Evolutionary conservation across 1,284 basidiomycete genomes (phyloP).

Genomic region (Ustilago trichophora): DNA sequence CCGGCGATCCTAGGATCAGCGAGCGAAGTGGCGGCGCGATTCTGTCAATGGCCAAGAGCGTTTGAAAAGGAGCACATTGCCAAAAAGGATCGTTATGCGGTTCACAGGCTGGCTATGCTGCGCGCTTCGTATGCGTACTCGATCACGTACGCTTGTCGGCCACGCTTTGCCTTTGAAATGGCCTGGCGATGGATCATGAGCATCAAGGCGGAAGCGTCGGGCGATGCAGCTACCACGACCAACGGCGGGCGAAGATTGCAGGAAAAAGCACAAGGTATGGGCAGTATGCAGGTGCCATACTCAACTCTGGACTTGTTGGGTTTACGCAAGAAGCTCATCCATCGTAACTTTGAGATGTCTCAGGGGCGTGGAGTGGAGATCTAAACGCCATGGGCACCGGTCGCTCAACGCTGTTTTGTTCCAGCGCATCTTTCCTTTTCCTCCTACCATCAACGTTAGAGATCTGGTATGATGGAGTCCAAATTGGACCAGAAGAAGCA

Average conservation of each 20-base stretch:
- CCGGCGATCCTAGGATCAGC: conserved; percentile 15
- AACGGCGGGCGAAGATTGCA: not conserved
- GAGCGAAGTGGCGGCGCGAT: conserved; percentile 26
- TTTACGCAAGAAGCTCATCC: conserved; percentile 24
- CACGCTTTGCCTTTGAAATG: conserved; percentile 39
- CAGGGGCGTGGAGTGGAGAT: conserved; percentile 12
- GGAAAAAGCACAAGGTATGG: conserved; percentile 3
- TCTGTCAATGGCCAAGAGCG: conserved; percentile 28
- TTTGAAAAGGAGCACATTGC: conserved; percentile 11
- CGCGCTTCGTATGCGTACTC: conserved; percentile 39
- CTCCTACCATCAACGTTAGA: too few species aligned
- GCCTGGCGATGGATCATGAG: conserved; percentile 30
- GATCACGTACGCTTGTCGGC: conserved; percentile 13
- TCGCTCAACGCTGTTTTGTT: too few species aligned
- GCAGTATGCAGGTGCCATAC: conserved; percentile 18
- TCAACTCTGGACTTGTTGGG: conserved; percentile 22
- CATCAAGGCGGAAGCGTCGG: conserved; percentile 24
- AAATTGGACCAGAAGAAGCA: too few species aligned
- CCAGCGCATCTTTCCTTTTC: too few species aligned
- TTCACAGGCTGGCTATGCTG: conserved; percentile 13
- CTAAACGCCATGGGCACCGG: too few species aligned
- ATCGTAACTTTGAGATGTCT: conserved; percentile 15
- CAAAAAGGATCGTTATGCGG: conserved; percentile 15
- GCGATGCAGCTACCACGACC: not conserved
- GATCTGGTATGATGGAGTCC: too few species aligned